Evolutionary conservation across 805 yeast genomes (phyloP), one percentile per base, ranked within the genome.

Genomic region (Torulaspora microellipsoides): DNA sequence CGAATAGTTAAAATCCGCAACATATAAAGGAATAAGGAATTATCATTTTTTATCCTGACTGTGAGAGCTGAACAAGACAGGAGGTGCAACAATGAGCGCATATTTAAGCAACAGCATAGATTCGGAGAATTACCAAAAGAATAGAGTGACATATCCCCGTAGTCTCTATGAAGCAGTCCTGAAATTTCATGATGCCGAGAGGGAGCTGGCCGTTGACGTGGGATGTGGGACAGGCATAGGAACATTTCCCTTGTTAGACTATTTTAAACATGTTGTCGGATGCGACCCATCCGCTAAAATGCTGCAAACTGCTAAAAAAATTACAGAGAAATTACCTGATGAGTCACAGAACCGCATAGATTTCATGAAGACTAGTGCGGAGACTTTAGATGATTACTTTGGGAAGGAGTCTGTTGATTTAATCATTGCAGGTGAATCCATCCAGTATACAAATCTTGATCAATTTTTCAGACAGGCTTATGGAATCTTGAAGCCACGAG

Each of bases 141-240:
- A 78, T 39, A 65, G 90, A 38, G 88, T 88, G 15, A 69, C 75
- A 0, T 85, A 85, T 53, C 86, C 89, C 1, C 59, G 60, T n/a
- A 49, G 65, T 14, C 71, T 81, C 42, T 78, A 67, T 53, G 58
- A 70, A 2, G 66, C 66, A 4, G 45, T 81, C 9, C 42, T 65
- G 15, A 48, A 54, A 1, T 77, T 72, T 51, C 80, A 75, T 53
- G 56, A 62, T 20, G 59, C 60, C 3, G 59, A 53, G 2, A 51
- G 51, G 8, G 46, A 49, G n/a, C 52, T 55, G 1, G 40, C 62
- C 15, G 58, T 83, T 17, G 93, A 85, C 58, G 64, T 80, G 8
- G 90, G 88, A 3, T 77, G 84, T 55, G 90, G 90, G 1, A 78
- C 88, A 0, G 90, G 89, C 2, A 77, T 76, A 45, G 85, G 80